A percentile compares a stretch with the other conserved stretches of the same genome.
Evolutionary conservation across 2,329 filamentous ascomycete genomes (phyloP).

Genomic region (Pochonia chlamydosporia): DNA sequence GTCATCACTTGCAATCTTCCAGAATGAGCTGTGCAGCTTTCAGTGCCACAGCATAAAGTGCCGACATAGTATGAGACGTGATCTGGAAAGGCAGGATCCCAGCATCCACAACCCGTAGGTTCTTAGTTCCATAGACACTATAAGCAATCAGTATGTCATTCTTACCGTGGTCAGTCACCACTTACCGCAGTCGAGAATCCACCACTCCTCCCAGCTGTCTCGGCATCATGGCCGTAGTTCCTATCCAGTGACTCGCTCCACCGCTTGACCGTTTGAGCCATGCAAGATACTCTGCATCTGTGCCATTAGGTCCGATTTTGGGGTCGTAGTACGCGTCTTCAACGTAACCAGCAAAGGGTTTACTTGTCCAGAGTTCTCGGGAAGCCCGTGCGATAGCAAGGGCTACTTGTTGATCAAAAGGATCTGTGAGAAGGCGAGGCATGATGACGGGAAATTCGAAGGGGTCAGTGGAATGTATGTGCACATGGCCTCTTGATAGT

Average conservation of each 20-base stretch:
- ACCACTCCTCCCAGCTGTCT: constrained; percentile 16
- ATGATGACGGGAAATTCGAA: constrained; percentile 14
- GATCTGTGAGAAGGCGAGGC: constrained; percentile 15
- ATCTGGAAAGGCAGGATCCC: constrained; percentile 14
- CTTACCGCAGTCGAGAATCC: constrained; percentile 13
- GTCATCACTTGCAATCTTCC: constrained; percentile 3
- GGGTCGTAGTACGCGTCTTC: constrained; percentile 15
- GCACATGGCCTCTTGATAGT: constrained; percentile 17
- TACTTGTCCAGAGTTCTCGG: constrained; percentile 12
- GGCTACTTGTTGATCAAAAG: constrained; percentile 15
- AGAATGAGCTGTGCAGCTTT: constrained; percentile 16
- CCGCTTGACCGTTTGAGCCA: constrained; percentile 9
- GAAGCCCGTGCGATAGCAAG: constrained; percentile 11
- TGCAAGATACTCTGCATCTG: constrained; percentile 13
- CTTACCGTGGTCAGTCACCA: background rate
- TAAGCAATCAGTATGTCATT: background rate
- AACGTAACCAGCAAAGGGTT: constrained; percentile 12
- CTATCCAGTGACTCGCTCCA: constrained; percentile 19
- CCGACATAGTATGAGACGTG: constrained; percentile 19
- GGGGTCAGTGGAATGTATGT: constrained; percentile 15
- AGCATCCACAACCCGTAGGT: constrained; percentile 16
- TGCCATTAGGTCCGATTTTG: constrained; percentile 12
- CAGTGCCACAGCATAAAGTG: constrained; percentile 16
- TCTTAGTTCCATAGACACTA: constrained; percentile 16
- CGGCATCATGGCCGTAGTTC: constrained; percentile 18